A percentile compares a stretch with the other conserved stretches of the same genome.
Evolutionary conservation across 306 rosid species (phyloP).

Genomic region (Prunus fruticosa): DNA sequence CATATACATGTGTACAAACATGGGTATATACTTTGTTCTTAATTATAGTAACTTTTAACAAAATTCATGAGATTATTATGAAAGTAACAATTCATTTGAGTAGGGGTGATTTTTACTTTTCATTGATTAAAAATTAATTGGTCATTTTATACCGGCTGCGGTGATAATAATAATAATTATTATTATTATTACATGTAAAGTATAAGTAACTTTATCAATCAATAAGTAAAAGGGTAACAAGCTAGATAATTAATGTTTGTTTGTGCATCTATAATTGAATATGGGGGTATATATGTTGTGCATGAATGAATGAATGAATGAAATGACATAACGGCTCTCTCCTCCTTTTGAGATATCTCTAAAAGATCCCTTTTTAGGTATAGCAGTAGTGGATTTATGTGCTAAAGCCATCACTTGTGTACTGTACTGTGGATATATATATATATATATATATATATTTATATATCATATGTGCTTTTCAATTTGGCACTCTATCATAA

Average conservation of each 20-base stretch:
- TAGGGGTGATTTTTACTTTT: too few species aligned
- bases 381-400: conserved; percentile 2
- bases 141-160: background rate
- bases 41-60: conserved; percentile 34
- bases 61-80: conserved; percentile 6
- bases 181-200: background rate
- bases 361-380: conserved; percentile 46
- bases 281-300: background rate
- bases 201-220: background rate
- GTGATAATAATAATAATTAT: background rate
- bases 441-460: background rate
- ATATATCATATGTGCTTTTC: background rate
- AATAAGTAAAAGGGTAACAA: background rate
- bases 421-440: too few species aligned
- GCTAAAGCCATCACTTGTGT: conserved; percentile 1
- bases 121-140: too few species aligned
- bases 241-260: background rate
- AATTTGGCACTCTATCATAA: conserved; percentile 8
- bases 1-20: background rate
- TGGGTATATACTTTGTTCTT: background rate
- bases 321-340: conserved; percentile 49
- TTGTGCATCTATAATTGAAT: background rate
- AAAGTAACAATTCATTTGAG: background rate
- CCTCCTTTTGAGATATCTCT: conserved; percentile 54
- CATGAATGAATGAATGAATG: background rate